Base-by-base conservation (phyloP, 164 flowering plant species). In the Annona squamosa region DNA sequence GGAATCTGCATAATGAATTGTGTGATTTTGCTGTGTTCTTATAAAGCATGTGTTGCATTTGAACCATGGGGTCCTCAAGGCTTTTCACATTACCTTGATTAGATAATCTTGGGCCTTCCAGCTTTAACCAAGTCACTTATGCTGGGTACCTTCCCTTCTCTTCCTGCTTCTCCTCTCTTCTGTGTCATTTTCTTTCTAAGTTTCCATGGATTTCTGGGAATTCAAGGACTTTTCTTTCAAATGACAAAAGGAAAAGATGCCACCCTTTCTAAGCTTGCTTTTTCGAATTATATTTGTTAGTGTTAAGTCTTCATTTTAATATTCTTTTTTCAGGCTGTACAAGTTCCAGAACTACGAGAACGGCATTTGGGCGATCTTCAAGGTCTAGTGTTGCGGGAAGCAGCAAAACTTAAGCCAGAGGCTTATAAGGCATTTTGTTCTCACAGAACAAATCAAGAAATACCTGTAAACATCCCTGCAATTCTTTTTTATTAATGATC, bases 341-440 rank as follows among this genome's bases (percentile, higher is more conserved):
- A 78, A 81, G 97, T 92, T 71, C 83, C 82, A 62, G 85, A 73
- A 62, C 73, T 92, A 47, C 82, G 95, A 73, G 99, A 92, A 79
- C 86, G 99, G 70, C 82, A 91, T 82, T 79, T 95, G 10, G 99
- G 99, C 16, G 94, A 89, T 77, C 91, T 95, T 82, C 97, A 95
- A 84, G 98, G 99, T 71, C 79, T 83, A 72, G 82, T 83, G n/a
- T 80, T 75, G 42, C 78, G 66, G 67, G 98, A 92, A 68, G 79
- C 85, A 19, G 74, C 87, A 64, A 84, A 77, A 70, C 10, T 69
- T 37, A 73, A 74, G 52, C 88, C 93, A 26, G 44, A 76, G 73
- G 97, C 94, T 65, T 81, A 87, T 73, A 19, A 84, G 80, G 96
- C 94, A 70, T 85, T 95, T 74, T 1, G 67, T 67, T 91, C 96